These are phyloP conservation scores for Russula ochroleuca DNA, from an alignment of 768 basidiomycete species.

Conservation along the genomic window DNA sequence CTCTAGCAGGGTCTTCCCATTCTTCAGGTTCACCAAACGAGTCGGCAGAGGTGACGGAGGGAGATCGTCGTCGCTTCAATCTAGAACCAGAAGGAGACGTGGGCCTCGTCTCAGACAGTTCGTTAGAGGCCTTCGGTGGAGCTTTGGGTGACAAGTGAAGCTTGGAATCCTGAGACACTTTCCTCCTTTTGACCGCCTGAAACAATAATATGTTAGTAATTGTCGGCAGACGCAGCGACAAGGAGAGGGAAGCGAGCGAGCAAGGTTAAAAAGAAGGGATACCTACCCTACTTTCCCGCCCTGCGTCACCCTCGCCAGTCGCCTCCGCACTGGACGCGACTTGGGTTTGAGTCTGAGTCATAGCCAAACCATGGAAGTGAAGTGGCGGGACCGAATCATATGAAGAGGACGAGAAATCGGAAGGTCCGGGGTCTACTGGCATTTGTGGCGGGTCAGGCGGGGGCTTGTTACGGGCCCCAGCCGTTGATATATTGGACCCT, in stretches of 20 bases:
- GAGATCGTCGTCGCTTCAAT: constrained; percentile 19
- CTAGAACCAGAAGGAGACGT: constrained; percentile 10
- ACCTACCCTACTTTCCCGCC: constrained; percentile 12
- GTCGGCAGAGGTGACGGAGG: constrained; percentile 12
- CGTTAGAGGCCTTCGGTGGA: neutral
- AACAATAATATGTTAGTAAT: constrained; percentile 3
- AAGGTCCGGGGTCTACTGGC: constrained; percentile 20
- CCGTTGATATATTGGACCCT: neutral
- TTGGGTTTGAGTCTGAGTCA: constrained; percentile 53
- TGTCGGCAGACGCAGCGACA: neutral
- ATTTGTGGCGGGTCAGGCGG: constrained; percentile 24
- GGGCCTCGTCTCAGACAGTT: neutral
- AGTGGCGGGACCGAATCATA: constrained; percentile 43
- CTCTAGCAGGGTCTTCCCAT: constrained; percentile 25
- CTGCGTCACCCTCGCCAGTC: neutral
- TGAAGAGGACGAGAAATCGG: constrained; percentile 28
- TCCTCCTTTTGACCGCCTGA: constrained; percentile 16
- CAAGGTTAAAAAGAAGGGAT: neutral
- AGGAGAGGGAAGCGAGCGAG: neutral
- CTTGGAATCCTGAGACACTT: neutral
- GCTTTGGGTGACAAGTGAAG: neutral
- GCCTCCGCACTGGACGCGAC: constrained; percentile 29
- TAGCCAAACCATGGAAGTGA: constrained; percentile 54
- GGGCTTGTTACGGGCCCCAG: constrained; percentile 7
- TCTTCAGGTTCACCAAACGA: constrained; percentile 18